Conservation (phyloP, 2,329 filamentous ascomycete species). For the Emmonsiellopsis sp. region DNA sequence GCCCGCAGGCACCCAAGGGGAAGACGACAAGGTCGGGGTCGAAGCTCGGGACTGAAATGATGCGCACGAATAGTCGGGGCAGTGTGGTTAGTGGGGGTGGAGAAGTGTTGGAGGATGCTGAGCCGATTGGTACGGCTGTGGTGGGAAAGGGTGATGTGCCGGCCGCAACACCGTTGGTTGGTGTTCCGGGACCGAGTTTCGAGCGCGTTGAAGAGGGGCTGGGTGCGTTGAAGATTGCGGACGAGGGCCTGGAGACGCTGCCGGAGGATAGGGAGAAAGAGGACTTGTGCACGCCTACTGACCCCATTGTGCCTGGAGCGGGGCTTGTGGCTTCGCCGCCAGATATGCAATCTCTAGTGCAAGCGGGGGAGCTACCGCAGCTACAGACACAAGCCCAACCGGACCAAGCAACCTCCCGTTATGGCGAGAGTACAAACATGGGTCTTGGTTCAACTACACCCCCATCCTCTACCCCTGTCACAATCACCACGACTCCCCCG, state of each 20-base stretch:
- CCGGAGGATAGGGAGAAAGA: constrained; percentile 20
- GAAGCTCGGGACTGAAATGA: constrained; percentile 93
- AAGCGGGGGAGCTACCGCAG: not conserved
- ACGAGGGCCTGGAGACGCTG: constrained; percentile 22
- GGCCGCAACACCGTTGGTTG: not conserved
- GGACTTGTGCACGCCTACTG: constrained; percentile 10
- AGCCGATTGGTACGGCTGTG: constrained; percentile 10
- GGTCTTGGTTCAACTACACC: no score
- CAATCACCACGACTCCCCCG: not conserved
- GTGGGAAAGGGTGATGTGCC: not conserved
- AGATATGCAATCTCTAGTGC: not conserved
- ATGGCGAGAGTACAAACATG: not conserved
- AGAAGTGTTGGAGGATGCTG: constrained; percentile 18
- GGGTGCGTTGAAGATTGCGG: constrained; percentile 24
- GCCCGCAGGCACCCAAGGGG: constrained; percentile 37
- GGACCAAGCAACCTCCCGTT: constrained; percentile 9
- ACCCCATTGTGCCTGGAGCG: constrained; percentile 1
- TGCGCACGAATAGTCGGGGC: constrained; percentile 90
- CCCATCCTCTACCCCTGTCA: no score
- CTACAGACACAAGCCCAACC: not conserved
- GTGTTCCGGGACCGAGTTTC: not conserved
- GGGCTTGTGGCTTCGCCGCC: not conserved
- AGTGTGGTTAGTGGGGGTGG: constrained; percentile 52
- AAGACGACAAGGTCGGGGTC: constrained; percentile 56
- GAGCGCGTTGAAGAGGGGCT: constrained; percentile 22